Base-by-base conservation (phyloP, 2,329 filamentous ascomycete genomes). In the Hymenoscyphus albidus region DNA sequence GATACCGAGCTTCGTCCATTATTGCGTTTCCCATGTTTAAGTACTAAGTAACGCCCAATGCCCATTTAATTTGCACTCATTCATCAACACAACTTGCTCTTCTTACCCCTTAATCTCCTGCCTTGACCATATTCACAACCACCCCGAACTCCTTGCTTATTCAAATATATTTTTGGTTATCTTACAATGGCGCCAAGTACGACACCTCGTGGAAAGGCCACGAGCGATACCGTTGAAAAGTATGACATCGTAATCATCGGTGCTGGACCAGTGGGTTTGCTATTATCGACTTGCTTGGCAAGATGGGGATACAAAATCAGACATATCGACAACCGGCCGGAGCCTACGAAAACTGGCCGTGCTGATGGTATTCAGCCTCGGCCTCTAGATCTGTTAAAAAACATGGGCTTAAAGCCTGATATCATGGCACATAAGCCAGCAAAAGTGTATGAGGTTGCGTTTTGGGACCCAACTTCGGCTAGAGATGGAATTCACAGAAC, bases 281-380 rank as follows among this genome's bases (percentile, higher is more conserved):
- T 96, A 79, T 84, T 97, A 31, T 95, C 92, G 9, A 93, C 93
- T 38, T 94, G 91, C 75, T 84, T 97, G 67, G 91, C 92, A 66
- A 84, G 93, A 80, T 97, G 93, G 92, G 93, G 93, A 22, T 97
- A 97, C 82, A 92, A 87, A 77, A 92, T 97, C 77, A 96, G 94
- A 81, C 92, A 97, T 78, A 92, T 97, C 74, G 93, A 97, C 79
- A 96, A 96, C 78, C 85, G 93, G 65, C 82, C 92, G 1, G 90
- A 94, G 73, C 93, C 93, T 16, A 97, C 93, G 13, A 80, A 86
- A 2, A 96, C 92, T 22, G 93, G 93, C 62, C 90, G 93, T 69
- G 93, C 93, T 63, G 93, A 97, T 78, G 93, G 92, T 67, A 96
- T 97, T 64, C 93, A 97, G 79, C 93, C 93, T 44, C 88, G 93